Evolutionary conservation across 2,329 filamentous ascomycete species (phyloP).

Genomic region (Botrytis medusae): DNA sequence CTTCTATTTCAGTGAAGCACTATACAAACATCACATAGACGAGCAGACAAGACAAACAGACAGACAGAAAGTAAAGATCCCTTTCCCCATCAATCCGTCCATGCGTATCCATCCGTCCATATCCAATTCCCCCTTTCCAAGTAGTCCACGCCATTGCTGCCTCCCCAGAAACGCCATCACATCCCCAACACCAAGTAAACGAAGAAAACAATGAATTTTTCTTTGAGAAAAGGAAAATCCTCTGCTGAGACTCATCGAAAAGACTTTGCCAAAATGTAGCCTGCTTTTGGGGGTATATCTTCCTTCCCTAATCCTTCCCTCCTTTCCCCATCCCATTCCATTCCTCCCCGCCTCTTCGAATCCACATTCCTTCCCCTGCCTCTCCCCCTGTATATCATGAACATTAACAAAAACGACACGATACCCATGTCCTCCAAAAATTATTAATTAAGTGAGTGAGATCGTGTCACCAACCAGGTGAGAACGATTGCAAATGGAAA

Average conservation of each 20-base stretch:
- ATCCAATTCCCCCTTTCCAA: neutral
- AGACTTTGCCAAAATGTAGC: neutral
- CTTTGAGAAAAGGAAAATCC: neutral
- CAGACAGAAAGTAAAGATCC: neutral
- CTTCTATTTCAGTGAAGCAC: constrained; percentile 4
- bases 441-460: constrained; percentile 12
- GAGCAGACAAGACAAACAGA: neutral
- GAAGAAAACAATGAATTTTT: neutral
- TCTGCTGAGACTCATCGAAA: neutral
- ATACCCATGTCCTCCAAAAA: neutral
- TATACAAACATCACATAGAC: neutral
- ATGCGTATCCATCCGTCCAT: neutral
- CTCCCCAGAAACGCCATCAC: neutral
- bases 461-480: neutral
- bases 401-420: constrained; percentile 27
- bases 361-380: constrained; percentile 3
- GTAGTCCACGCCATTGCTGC: neutral
- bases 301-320: neutral
- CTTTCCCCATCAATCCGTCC: neutral
- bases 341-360: neutral
- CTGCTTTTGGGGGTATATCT: neutral
- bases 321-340: neutral
- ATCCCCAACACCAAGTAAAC: neutral
- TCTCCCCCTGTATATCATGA: constrained; percentile 26
- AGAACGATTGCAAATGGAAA: neutral